Conservation (phyloP, 257 asterid genomes). For the Solanum tacnaense region DNA sequence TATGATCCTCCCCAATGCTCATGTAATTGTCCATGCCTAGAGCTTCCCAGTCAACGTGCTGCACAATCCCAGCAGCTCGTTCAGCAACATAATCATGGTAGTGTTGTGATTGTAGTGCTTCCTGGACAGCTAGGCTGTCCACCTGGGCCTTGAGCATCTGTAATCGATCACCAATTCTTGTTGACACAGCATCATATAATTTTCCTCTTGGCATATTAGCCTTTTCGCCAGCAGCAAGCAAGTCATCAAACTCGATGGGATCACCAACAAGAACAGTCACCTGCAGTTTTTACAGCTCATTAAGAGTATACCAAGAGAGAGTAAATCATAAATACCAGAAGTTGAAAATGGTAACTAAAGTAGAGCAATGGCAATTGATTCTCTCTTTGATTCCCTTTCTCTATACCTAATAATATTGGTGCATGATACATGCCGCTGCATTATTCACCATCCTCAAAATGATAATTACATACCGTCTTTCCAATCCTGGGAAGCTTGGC, state of each 20-base stretch:
- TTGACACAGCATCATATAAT: conserved; percentile 61
- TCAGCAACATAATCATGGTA: conserved; percentile 16
- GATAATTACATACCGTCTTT: conserved; percentile 40
- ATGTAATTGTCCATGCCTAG: conserved; percentile 39
- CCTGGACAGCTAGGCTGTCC: conserved; percentile 41
- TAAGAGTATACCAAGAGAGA: neutral
- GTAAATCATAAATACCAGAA: neutral
- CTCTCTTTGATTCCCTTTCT: neutral
- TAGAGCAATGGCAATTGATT: neutral
- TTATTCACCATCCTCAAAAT: neutral
- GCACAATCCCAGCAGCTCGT: conserved; percentile 41
- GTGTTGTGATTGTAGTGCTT: conserved; percentile 24
- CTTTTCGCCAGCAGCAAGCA: conserved; percentile 28
- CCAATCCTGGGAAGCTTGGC: conserved; percentile 83
- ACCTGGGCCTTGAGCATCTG: conserved; percentile 59
- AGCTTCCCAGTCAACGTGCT: conserved; percentile 59
- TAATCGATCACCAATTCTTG: conserved; percentile 54
- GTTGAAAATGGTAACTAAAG: neutral
- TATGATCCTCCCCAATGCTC: conserved; percentile 17
- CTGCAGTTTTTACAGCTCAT: conserved; percentile 25
- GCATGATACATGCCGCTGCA: neutral
- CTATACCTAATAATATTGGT: neutral
- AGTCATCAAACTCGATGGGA: conserved; percentile 68
- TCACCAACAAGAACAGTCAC: conserved; percentile 89
- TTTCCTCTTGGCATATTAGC: conserved; percentile 41